Evolutionary conservation across 495 filamentous ascomycete genomes (phyloP).

Genomic region (Xylaria acuta): DNA sequence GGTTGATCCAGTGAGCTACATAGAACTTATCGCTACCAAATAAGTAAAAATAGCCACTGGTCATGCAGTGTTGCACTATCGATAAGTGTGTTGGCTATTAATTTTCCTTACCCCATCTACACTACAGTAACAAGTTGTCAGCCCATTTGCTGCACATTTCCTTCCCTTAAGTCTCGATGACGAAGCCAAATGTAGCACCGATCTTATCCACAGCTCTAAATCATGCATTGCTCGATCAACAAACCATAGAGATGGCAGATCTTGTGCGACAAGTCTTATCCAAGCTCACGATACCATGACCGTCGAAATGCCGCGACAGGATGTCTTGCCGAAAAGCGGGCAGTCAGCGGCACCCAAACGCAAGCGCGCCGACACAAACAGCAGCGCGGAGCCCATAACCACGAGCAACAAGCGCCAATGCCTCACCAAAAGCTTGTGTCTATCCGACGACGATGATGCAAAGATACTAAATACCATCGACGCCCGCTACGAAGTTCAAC

Average conservation of each 20-base stretch:
- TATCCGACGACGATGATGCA: slow-evolving; percentile 33
- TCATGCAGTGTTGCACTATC: background rate
- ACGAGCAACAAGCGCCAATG: slow-evolving; percentile 34
- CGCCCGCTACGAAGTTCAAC: slow-evolving; percentile 47
- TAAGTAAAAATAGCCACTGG: background rate
- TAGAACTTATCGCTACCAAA: background rate
- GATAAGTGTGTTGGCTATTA: slow-evolving; percentile 6
- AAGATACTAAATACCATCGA: slow-evolving; percentile 31
- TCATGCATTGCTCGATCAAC: background rate
- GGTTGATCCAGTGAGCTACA: background rate
- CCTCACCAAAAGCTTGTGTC: slow-evolving; percentile 31
- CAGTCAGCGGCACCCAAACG: slow-evolving; percentile 29
- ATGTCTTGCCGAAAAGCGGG: slow-evolving; percentile 9
- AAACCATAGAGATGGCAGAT: background rate
- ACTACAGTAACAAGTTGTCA: too few relatives aligned
- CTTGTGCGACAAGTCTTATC: background rate
- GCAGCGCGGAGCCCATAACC: background rate
- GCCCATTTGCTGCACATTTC: background rate
- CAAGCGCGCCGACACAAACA: slow-evolving; percentile 34
- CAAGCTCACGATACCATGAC: slow-evolving; percentile 7
- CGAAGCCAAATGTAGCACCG: background rate
- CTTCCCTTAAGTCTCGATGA: background rate
- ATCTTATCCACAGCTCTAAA: background rate
- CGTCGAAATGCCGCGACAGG: slow-evolving; percentile 28
- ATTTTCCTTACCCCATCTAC: slow-evolving; percentile 1